A percentile compares a stretch with the other conserved stretches of the same genome.
These are phyloP conservation scores for Leonotis leonurus DNA, from an alignment of 257 asterid genomes.

Conservation along the genomic window DNA sequence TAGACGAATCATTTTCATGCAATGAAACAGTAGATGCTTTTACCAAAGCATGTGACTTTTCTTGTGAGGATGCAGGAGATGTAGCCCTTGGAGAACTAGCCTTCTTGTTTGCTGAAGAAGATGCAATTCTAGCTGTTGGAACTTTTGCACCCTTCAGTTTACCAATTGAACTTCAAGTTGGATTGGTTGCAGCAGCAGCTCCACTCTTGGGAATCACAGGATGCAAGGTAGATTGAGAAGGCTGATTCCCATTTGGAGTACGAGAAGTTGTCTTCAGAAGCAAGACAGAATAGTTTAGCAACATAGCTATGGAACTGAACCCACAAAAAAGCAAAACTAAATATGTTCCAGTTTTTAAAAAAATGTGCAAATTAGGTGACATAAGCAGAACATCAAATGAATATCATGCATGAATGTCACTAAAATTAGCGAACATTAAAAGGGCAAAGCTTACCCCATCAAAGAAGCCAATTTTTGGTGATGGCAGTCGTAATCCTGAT, in stretches of 20 bases:
- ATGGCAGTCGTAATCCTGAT: conserved; percentile 86
- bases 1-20: conserved; percentile 22
- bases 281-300: conserved; percentile 21
- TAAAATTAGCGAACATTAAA: conserved; percentile 7
- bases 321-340: background rate
- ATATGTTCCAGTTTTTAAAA: background rate
- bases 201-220: conserved; percentile 35
- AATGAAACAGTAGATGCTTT: conserved; percentile 9
- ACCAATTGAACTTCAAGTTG: conserved; percentile 39
- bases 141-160: conserved; percentile 47
- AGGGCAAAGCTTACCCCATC: conserved; percentile 73
- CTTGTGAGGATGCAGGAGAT: conserved; percentile 24
- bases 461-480: conserved; percentile 88
- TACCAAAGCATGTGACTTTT: conserved; percentile 19
- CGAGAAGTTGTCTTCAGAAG: conserved; percentile 55
- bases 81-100: conserved; percentile 24
- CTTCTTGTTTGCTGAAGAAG: conserved; percentile 21
- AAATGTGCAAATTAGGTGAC: background rate
- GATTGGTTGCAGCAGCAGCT: conserved; percentile 32
- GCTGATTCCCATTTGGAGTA: conserved; percentile 53
- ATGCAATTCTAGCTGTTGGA: conserved; percentile 27
- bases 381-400: background rate
- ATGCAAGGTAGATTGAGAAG: conserved; percentile 29
- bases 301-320: background rate
- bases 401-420: background rate